phyloP scores from a whole-genome alignment of 176 grass and related monocot genomes.

The Aegilops umbellulata region DNA sequence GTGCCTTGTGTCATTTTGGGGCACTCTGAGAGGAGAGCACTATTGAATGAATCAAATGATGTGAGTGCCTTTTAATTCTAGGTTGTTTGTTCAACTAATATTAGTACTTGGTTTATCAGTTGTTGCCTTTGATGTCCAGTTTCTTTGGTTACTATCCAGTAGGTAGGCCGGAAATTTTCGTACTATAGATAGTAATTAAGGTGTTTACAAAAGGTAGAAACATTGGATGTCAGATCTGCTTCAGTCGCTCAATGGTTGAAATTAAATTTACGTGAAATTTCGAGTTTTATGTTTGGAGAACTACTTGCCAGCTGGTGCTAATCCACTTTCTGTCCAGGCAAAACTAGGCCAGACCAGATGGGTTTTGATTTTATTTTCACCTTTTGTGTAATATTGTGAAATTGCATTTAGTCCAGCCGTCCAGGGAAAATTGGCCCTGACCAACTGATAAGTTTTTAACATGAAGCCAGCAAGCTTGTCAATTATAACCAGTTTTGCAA shows the following conservation, averaged over 20 bases:
- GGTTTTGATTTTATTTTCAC: background rate
- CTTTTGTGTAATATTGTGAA: background rate
- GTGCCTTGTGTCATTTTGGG: conserved; percentile 90
- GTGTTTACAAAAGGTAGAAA: background rate
- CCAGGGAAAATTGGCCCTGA: background rate
- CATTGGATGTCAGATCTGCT: background rate
- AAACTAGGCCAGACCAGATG: background rate
- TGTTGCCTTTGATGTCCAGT: background rate
- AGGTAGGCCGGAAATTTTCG: background rate
- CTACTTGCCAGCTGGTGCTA: background rate
- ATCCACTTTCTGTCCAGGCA: background rate
- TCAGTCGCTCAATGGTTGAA: background rate
- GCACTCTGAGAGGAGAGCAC: conserved; percentile 80
- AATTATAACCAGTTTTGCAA: background rate
- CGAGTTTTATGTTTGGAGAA: background rate
- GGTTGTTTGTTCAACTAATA: background rate
- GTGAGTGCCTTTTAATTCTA: conserved; percentile 27
- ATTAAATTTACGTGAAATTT: background rate
- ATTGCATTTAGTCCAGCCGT: background rate
- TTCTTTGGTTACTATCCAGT: background rate
- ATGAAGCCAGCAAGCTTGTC: background rate
- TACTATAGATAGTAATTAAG: background rate
- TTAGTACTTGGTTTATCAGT: background rate
- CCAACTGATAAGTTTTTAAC: background rate
- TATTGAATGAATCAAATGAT: conserved; percentile 74